Percentiles rank a stretch among this genome's conserved stretches.
Conservation (phyloP, 768 basidiomycete species). For the Nidularia pulvinata region DNA sequence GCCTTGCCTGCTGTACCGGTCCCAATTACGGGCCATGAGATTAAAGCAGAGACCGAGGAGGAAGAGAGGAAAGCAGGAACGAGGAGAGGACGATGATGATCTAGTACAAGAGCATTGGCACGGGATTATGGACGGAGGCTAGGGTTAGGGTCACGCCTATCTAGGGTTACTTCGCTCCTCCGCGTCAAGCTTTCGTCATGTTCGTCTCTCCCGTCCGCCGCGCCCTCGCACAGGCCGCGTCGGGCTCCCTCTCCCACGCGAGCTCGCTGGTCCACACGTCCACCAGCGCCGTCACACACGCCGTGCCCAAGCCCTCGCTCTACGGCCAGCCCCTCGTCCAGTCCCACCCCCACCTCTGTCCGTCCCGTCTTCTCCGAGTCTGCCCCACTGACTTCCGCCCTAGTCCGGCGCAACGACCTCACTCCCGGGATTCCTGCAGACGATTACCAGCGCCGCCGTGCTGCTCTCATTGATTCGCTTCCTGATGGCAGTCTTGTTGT, state of each 20-base stretch:
- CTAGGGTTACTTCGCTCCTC: slow-evolving; percentile 1
- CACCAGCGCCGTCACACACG: slow-evolving; percentile 2
- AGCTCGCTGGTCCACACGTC: neutral
- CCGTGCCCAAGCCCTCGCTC: slow-evolving; percentile 60
- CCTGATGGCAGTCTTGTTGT: slow-evolving; percentile 77
- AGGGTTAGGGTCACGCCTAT: slow-evolving; percentile 2
- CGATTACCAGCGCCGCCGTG: slow-evolving; percentile 79
- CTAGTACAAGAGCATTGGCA: neutral
- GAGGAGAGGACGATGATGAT: neutral
- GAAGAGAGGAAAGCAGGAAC: neutral
- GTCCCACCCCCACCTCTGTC: slow-evolving; percentile 84
- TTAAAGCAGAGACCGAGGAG: neutral
- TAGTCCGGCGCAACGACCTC: slow-evolving; percentile 63
- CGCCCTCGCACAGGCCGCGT: neutral
- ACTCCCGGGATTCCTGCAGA: slow-evolving; percentile 78
- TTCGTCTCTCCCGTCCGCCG: neutral
- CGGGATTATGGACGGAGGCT: neutral
- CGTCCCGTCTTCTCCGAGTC: slow-evolving; percentile 12
- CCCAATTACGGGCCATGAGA: slow-evolving; percentile 43
- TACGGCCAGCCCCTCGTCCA: slow-evolving; percentile 79
- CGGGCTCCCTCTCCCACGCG: neutral
- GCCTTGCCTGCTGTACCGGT: slow-evolving; percentile 52
- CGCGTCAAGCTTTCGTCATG: slow-evolving; percentile 3
- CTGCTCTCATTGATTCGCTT: slow-evolving; percentile 68
- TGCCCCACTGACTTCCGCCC: neutral